Evolutionary conservation across 306 rosid genomes (phyloP), one percentile per base, ranked within the genome.

Genomic region (Vigna angularis): DNA sequence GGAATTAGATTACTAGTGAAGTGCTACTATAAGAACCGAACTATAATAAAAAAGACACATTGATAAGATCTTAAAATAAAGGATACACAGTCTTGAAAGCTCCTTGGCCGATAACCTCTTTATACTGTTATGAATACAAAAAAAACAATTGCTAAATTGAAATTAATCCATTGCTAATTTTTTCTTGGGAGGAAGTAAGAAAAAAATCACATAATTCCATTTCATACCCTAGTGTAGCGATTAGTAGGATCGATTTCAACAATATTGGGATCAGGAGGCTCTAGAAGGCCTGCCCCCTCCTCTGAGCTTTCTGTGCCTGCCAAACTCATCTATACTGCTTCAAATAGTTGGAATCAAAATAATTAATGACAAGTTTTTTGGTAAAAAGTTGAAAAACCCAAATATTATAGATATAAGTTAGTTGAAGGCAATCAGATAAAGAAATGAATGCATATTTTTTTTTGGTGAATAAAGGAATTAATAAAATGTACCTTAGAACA

Each of bases 11-110:
- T 59, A 28, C 20, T 0, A 59, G 66, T 26, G 4, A 26, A 59
- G 13, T 16, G 0, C 67, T 15, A 15, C 20, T 30, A 32, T 7
- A 30, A 32, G 32, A 62, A 34, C 22, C 68, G n/a, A 32, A 62
- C n/a, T 34, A 30, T 30, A 62, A 62, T 32, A 34, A 28, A 30
- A 2, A 59, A 62, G 22, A 34, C 14, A 62, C 14, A 3, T 32
- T 62, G 47, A 5, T 8, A 32, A 34, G 24, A 34, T 30, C 12
- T 9, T 30, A 61, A 61, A 30, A 7, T 13, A 15, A 62, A 15
- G 68, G 68, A 62, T 62, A 62, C 68, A 62, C 68, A 16, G 68
- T 62, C 24, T 62, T 62, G 68, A 62, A 62, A 62, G 68, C 68
- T 62, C 68, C 68, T 62, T 62, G 16, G 22, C 68, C 68, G 22